Evolutionary conservation across 805 yeast genomes (phyloP), one percentile per base, ranked within the genome.

Genomic region (Wickerhamiella cacticola): DNA sequence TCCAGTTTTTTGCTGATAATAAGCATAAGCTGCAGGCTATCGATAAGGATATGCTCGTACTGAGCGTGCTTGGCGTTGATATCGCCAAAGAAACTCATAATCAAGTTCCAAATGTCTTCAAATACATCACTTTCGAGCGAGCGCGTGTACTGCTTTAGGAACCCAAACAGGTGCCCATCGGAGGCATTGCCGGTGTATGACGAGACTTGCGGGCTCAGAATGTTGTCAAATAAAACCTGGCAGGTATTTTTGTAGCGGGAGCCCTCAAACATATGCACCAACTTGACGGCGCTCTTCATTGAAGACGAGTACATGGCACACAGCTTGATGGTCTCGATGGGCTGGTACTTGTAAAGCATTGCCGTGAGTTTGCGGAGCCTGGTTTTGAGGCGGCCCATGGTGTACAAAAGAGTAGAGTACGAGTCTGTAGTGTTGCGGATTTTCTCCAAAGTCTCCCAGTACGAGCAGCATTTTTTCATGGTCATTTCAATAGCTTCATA

Each of bases 71-170:
- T 74, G 2, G 72, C 61, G 25, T 70, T 54, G 0, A 78, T 73
- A 3, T 79, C 86, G 53, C 71, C 79, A 54, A 84, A 67, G 53
- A 83, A 87, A 1, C 61, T 60, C 22, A 75, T 65, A 28, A 80
- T 66, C 19, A 72, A 74, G 8, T 62, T 61, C 79, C 87, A 89
- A 16, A 87, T 72, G 50, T 89, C 97, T 50, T 82, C 87, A 43
- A 86, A 67, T 0, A 84, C 77, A 55, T 86, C 94, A 52, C 72
- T 73, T 53, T 83, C 94, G 34, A 88, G 65, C 0, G 87, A 72
- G 4, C 65, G 65, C 19, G 80, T 65, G 60, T 89, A 92, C 0
- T 65, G 67, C 6, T 77, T 69, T 50, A 87, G 41, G 25, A 57
- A 55, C 3, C 21, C 40, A 19, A 39, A 22, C 8, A 42, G 21